These are phyloP conservation scores for Boletus tylopilopsis DNA, from an alignment of 768 basidiomycete genomes.

Conservation along the genomic window DNA sequence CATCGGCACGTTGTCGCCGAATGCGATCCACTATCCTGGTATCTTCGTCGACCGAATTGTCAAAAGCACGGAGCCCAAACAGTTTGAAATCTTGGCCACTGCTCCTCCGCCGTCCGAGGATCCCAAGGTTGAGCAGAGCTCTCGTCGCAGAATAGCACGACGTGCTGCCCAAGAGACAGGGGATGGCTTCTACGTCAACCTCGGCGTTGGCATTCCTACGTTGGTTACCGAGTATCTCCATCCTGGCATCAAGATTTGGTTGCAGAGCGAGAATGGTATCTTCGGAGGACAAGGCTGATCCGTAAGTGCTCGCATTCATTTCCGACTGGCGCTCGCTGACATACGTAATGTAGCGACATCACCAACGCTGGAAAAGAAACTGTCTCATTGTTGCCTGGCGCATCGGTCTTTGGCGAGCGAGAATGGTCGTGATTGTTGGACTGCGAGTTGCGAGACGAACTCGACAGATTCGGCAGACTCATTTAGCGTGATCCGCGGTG, in stretches of 20 bases:
- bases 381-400: constrained; percentile 85
- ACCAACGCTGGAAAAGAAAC: constrained; percentile 94
- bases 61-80: constrained; percentile 65
- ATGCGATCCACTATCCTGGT: constrained; percentile 75
- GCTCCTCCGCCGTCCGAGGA: constrained; percentile 43
- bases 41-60: constrained; percentile 87
- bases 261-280: constrained; percentile 88
- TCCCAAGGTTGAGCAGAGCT: constrained; percentile 47
- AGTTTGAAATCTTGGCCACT: constrained; percentile 68
- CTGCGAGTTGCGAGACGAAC: constrained; percentile 21
- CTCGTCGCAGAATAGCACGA: constrained; percentile 69
- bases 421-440: constrained; percentile 44
- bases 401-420: constrained; percentile 75
- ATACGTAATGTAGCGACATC: constrained; percentile 64
- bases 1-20: constrained; percentile 72
- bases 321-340: constrained; percentile 3
- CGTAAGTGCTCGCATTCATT: constrained; percentile 44
- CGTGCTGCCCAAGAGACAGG: constrained; percentile 85
- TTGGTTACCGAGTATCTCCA: constrained; percentile 74
- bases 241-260: constrained; percentile 68
- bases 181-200: constrained; percentile 81
- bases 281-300: constrained; percentile 72
- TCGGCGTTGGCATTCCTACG: constrained; percentile 90
- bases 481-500: constrained; percentile 95
- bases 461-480: constrained; percentile 73